Evolutionary conservation across 2,329 filamentous ascomycete species (phyloP).

Genomic region (Diaporthe longicolla): DNA sequence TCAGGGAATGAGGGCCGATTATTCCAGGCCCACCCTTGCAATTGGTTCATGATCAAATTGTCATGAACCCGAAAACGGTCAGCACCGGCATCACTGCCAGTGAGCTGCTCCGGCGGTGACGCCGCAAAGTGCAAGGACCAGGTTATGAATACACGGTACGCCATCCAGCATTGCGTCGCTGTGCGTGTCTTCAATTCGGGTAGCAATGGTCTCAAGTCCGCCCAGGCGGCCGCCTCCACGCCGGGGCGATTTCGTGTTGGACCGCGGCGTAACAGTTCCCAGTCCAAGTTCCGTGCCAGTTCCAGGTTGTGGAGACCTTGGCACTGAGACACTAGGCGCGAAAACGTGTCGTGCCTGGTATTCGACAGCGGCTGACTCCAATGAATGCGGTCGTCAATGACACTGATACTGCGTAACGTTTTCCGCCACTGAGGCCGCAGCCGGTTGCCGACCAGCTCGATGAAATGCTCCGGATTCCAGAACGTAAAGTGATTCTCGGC

Average conservation of each 20-base stretch:
- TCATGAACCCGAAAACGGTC: too few species aligned
- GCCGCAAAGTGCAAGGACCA: not conserved
- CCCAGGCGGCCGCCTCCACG: not conserved
- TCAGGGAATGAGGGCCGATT: too few species aligned
- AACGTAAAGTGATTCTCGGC: constrained; percentile 4
- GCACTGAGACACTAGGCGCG: not conserved
- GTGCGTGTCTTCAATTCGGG: not conserved
- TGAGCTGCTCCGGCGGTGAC: not conserved
- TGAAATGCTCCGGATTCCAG: not conserved
- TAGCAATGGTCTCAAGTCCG: not conserved
- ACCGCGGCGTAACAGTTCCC: not conserved
- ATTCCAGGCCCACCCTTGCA: too few species aligned
- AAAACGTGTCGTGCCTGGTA: not conserved
- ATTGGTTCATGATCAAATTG: too few species aligned
- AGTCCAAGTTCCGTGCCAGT: not conserved
- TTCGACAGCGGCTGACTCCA: too few species aligned
- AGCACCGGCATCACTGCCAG: too few species aligned
- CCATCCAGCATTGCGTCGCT: too few species aligned
- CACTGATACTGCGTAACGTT: not conserved
- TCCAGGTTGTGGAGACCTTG: not conserved
- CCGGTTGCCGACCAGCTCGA: not conserved
- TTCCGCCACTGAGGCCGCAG: not conserved
- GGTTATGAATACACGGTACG: accelerated
- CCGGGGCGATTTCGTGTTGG: too few species aligned
- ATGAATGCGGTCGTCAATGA: not conserved